Evolutionary conservation across 495 filamentous ascomycete genomes (phyloP), one percentile per base, ranked within the genome.

Genomic region (Viridothelium virens): DNA sequence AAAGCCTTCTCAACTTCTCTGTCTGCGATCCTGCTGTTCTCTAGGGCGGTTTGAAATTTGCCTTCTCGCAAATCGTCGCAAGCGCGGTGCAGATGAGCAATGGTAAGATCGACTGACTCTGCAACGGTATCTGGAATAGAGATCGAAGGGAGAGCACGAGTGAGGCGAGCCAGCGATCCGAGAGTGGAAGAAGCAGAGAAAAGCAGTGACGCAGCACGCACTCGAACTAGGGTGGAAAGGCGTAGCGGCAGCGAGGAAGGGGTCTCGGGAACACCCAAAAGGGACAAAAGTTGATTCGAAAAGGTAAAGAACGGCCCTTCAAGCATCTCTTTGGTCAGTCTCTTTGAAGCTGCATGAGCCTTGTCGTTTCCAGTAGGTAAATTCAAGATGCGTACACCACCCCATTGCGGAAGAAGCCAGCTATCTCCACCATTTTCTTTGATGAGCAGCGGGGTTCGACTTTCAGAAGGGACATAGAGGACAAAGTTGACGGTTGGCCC

Each of bases 401-500:
- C 94, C 95, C 95, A 97, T 80, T 98, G 94, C 0, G 95, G 95
- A 25, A 97, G 86, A 61, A 97, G 81, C 90, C 92, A 98, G 65
- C 90, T 94, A 46, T 88, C 92, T 1, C 87, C 89, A n/a, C 84
- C 83, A 62, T 83, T 85, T 38, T 85, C 85, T 70, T 87, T 85
- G 53, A 91, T 84, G 12, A 88, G 81, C 56, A 90, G 80, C 12
- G 88, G 88, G 0, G 84, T 81, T 63, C 85, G 84, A 3, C 77
- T 74, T n/a, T 77, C 75, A 36, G 81, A 75, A 5, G 88, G 87
- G 11, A 96, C 86, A 70, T 93, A 97, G 31, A 97, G 81, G 63
- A 97, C 86, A 71, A 98, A 97, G 78, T 97, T 97, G 69, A 98
- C 84, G 0, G 94, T 97, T 41, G 94, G 93, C 1, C 92, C 92